Percentiles rank a stretch among this genome's conserved stretches.
Evolutionary conservation across 371 early-diverging fungal species (phyloP).

Genomic region (Mortierella sp.): DNA sequence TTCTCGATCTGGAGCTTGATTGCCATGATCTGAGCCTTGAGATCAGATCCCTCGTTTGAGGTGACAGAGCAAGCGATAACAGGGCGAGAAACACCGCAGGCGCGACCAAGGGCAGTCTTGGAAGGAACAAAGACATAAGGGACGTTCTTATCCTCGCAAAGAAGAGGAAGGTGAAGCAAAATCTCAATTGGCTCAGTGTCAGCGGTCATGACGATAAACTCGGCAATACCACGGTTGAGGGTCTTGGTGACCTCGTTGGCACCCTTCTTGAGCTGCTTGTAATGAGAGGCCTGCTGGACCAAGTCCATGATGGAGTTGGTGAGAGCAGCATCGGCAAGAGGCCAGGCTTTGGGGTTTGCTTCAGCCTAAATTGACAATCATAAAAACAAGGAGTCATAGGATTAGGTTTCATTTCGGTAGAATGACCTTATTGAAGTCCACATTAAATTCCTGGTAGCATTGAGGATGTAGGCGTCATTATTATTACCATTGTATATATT

Average conservation of each 20-base stretch:
- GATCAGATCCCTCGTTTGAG: constrained; percentile 96
- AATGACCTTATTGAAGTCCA: neutral
- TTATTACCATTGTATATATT: constrained; percentile 29
- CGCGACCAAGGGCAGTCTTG: constrained; percentile 98
- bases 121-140: constrained; percentile 98
- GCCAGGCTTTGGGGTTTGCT: constrained; percentile 88
- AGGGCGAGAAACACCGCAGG: constrained; percentile 97
- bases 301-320: constrained; percentile 96
- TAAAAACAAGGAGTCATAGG: neutral
- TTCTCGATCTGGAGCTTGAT: constrained; percentile 96
- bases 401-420: neutral
- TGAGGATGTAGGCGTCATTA: neutral
- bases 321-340: constrained; percentile 92
- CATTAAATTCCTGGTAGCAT: neutral
- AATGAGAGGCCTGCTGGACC: constrained; percentile 97
- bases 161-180: constrained; percentile 95
- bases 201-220: constrained; percentile 99
- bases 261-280: constrained; percentile 99
- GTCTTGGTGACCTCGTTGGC: constrained; percentile 99
- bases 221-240: constrained; percentile 98
- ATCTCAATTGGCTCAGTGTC: constrained; percentile 99
- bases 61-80: constrained; percentile 96
- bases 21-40: constrained; percentile 91
- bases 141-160: constrained; percentile 99
- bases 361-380: constrained; percentile 39